These are phyloP conservation scores for Thelephora ganbajun DNA, from an alignment of 768 basidiomycete genomes.

Conservation along the genomic window DNA sequence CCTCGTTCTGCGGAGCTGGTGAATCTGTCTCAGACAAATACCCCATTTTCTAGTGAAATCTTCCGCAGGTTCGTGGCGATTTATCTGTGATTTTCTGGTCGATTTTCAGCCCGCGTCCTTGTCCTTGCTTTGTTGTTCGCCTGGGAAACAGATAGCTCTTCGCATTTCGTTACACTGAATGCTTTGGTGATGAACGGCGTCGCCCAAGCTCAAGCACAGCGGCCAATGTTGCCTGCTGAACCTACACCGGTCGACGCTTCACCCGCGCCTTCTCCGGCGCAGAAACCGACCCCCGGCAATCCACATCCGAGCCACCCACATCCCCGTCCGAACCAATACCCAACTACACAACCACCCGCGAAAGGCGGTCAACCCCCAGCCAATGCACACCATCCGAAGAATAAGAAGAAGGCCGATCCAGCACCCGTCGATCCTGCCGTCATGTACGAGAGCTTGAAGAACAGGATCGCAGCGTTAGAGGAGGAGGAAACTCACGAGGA, in stretches of 20 bases:
- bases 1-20: no score
- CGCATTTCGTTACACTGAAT: no score
- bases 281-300: conserved; percentile 1
- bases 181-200: no score
- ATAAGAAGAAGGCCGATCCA: conserved; percentile 62
- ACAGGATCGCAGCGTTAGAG: conserved; percentile 77
- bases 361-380: conserved; percentile 6
- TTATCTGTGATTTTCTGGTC: no score
- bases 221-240: neutral
- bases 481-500: conserved; percentile 80
- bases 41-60: no score
- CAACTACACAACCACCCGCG: neutral
- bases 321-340: neutral
- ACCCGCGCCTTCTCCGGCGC: conserved; percentile 6
- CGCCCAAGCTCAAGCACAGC: no score
- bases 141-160: no score
- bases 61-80: no score
- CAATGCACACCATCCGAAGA: conserved; percentile 22
- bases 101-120: no score
- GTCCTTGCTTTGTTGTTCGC: no score
- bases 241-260: conserved; percentile 1
- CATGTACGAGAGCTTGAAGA: conserved; percentile 85
- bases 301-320: neutral
- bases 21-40: no score
- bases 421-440: conserved; percentile 65